These are phyloP conservation scores for Podospora appendiculata DNA, from an alignment of 495 filamentous ascomycete genomes.

Conservation along the genomic window DNA sequence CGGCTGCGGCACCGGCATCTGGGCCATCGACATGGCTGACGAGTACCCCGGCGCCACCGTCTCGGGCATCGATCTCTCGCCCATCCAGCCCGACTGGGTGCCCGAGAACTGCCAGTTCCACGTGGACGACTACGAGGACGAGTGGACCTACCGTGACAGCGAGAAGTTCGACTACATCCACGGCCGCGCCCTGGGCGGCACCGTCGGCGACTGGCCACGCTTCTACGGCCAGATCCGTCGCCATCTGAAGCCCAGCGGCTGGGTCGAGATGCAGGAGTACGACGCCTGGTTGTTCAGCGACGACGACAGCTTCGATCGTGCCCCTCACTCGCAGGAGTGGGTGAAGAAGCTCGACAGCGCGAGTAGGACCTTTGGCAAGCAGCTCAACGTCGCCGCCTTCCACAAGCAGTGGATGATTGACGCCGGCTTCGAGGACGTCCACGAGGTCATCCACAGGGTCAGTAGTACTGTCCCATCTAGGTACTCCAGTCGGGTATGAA, in stretches of 20 bases:
- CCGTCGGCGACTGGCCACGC: constrained; percentile 49
- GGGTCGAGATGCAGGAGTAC: constrained; percentile 49
- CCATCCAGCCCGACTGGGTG: constrained; percentile 19
- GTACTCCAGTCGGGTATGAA: background rate
- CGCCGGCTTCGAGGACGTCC: constrained; percentile 35
- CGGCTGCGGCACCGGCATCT: constrained; percentile 56
- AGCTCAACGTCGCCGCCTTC: constrained; percentile 27
- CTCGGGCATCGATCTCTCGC: constrained; percentile 41
- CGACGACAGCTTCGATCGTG: constrained; percentile 39
- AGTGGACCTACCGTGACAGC: constrained; percentile 44
- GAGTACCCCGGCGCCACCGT: constrained; percentile 22
- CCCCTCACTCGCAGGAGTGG: constrained; percentile 34
- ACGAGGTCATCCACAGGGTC: constrained; percentile 13
- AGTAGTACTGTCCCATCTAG: background rate
- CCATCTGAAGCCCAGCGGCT: constrained; percentile 51
- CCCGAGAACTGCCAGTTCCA: constrained; percentile 47
- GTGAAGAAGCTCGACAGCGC: constrained; percentile 35
- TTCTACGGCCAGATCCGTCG: constrained; percentile 43
- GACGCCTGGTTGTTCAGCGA: constrained; percentile 39
- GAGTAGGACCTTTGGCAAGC: constrained; percentile 38
- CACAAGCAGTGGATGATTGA: constrained; percentile 4
- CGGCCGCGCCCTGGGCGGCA: constrained; percentile 46
- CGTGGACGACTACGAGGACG: constrained; percentile 50
- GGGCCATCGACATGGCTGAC: constrained; percentile 45
- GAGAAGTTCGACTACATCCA: constrained; percentile 55